These are phyloP conservation scores for Syzygium grande DNA, from an alignment of 345 rosid species.

Conservation along the genomic window DNA sequence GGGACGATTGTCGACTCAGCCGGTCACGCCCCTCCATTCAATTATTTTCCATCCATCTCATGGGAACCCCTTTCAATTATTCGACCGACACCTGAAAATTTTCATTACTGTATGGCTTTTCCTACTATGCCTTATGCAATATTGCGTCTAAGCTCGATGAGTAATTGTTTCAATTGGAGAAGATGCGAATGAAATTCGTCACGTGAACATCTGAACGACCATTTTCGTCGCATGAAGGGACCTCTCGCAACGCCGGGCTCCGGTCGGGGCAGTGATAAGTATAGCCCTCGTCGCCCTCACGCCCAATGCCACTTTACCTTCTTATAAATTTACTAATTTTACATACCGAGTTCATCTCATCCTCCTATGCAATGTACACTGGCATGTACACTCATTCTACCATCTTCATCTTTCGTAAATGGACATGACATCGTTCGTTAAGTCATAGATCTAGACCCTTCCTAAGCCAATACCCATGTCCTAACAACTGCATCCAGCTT, in stretches of 20 bases:
- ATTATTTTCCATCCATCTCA: neutral
- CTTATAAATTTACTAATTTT: neutral
- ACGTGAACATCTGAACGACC: too few relatives aligned
- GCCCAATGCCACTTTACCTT: neutral
- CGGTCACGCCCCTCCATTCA: neutral
- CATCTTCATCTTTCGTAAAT: neutral
- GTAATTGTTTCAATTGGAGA: rapidly evolving
- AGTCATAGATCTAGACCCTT: neutral
- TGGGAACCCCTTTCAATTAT: neutral
- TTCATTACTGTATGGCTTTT: neutral
- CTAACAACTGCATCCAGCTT: neutral
- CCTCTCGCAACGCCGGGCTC: neutral
- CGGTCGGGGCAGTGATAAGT: too few relatives aligned
- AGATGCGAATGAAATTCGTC: neutral
- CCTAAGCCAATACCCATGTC: neutral
- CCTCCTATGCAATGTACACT: neutral
- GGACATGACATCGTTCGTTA: neutral
- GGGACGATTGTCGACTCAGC: neutral
- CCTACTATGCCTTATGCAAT: neutral
- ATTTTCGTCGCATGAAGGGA: rapidly evolving
- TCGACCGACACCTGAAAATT: neutral
- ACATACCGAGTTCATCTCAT: neutral
- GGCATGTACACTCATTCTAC: neutral
- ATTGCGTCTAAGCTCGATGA: neutral
- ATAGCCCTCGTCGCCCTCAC: rapidly evolving